A percentile compares a stretch with the other conserved stretches of the same genome.
Evolutionary conservation across 1,284 basidiomycete species (phyloP).

Genomic region (Tilletia walkeri): DNA sequence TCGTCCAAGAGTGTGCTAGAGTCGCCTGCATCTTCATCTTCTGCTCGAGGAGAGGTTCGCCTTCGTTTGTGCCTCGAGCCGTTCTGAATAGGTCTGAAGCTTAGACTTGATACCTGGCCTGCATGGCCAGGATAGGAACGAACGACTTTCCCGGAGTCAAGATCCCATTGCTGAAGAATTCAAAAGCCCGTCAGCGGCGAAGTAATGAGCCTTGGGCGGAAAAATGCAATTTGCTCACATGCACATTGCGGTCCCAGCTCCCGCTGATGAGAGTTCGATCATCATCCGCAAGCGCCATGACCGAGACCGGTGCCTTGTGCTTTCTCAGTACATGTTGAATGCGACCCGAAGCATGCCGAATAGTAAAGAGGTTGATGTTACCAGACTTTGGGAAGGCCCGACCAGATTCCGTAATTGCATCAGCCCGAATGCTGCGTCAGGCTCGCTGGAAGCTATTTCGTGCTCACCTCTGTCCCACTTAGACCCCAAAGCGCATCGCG

Average conservation of each 20-base stretch:
- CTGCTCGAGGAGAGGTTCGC: not conserved
- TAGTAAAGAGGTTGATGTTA: slow-evolving; percentile 73
- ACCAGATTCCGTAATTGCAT: slow-evolving; percentile 65
- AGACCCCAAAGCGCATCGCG: slow-evolving; percentile 49
- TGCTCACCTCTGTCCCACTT: slow-evolving; percentile 30
- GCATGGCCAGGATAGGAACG: slow-evolving; percentile 79
- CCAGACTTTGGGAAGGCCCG: slow-evolving; percentile 26
- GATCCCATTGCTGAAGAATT: slow-evolving; percentile 86
- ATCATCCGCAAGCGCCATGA: slow-evolving; percentile 72
- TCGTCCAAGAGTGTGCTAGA: not conserved
- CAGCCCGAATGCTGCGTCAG: slow-evolving; percentile 59
- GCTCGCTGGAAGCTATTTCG: slow-evolving; percentile 20
- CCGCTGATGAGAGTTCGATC: slow-evolving; percentile 85
- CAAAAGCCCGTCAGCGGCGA: slow-evolving; percentile 89
- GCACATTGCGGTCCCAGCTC: slow-evolving; percentile 87
- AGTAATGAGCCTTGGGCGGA: not conserved
- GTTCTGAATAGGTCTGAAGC: slow-evolving; percentile 66
- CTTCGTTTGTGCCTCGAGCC: slow-evolving; percentile 11
- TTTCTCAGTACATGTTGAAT: slow-evolving; percentile 71
- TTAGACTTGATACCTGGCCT: slow-evolving; percentile 79
- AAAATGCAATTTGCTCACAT: slow-evolving; percentile 62
- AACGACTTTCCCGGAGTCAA: slow-evolving; percentile 80
- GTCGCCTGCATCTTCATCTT: not conserved
- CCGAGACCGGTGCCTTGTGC: slow-evolving; percentile 76
- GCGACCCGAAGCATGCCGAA: slow-evolving; percentile 85